Evolutionary conservation across 352 stramenopile genomes (phyloP), one percentile per base, ranked within the genome.

Genomic region (Globisporangium polare): DNA sequence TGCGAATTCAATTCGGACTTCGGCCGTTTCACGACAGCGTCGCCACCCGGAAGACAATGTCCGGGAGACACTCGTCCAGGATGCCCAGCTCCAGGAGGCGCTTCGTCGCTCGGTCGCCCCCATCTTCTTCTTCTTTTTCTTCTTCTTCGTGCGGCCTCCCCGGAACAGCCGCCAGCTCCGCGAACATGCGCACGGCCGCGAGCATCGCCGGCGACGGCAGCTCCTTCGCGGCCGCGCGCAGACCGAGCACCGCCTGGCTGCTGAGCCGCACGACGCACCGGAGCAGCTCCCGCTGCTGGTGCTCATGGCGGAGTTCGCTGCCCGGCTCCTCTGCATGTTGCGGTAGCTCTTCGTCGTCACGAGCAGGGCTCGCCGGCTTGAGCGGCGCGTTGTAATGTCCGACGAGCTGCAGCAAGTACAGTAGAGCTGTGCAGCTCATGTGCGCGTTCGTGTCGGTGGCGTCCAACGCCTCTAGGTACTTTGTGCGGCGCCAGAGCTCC

Each of bases 371-470:
- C 52, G 17, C 12, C 9, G 53, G 17, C 15, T 35, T 20, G n/a
- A 15, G 18, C 3, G 29, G 13, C 8, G 6, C 29, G 5, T 10
- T 43, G 6, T 18, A 6, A 29, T 39, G 17, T 33, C n/a, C 29
- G 3, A 45, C 43, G 12, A 55, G 29, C 24, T n/a, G 52, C 24
- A 66, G 53, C 31, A 66, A n/a, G 3, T 60, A 17, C 33, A 62
- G 29, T 37, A 83, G 71, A 9, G 76, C 80, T 0, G 69, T 45
- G 13, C 67, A 72, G 52, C 76, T 63, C 58, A 86, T 57, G 61
- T 88, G 80, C 35, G 69, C 73, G 31, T 90, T 90, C 22, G 68
- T 86, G 45, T 81, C 67, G 0, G 66, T 74, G 2, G 77, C 75
- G 33, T 82, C 76, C 2, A 70, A 41, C n/a, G 20, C 60, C 0